Percentiles rank a stretch among this genome's conserved stretches.
These are phyloP conservation scores for Nannizziopsis barbatae DNA, from an alignment of 2,329 filamentous ascomycete species.

Conservation along the genomic window DNA sequence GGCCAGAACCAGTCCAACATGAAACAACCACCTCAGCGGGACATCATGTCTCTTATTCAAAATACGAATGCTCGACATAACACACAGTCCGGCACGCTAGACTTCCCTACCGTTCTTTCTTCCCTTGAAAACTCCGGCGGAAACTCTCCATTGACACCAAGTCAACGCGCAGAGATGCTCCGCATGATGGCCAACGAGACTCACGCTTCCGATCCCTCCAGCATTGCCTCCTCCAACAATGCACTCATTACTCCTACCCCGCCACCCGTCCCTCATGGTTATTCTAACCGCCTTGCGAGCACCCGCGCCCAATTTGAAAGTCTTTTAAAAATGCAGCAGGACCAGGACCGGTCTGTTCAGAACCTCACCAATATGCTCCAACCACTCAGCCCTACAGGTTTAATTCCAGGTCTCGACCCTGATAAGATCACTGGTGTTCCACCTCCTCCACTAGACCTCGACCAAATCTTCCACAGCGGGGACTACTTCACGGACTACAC, in stretches of 20 bases:
- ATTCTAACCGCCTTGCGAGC: slow-evolving; percentile 43
- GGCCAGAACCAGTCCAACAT: slow-evolving; percentile 14
- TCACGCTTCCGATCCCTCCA: slow-evolving; percentile 32
- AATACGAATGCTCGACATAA: slow-evolving; percentile 37
- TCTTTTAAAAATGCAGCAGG: slow-evolving; percentile 64
- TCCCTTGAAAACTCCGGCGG: slow-evolving; percentile 35
- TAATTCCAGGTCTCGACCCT: slow-evolving; percentile 55
- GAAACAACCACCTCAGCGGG: slow-evolving; percentile 26
- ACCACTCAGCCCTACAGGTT: slow-evolving; percentile 68
- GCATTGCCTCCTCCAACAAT: slow-evolving; percentile 38
- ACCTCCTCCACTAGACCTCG: slow-evolving; percentile 42
- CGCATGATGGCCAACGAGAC: slow-evolving; percentile 39
- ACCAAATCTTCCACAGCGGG: slow-evolving; percentile 46
- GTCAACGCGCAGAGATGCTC: slow-evolving; percentile 38
- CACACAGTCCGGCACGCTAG: slow-evolving; percentile 28
- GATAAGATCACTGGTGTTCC: slow-evolving; percentile 30
- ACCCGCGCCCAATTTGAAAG: slow-evolving; percentile 68
- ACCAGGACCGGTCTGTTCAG: slow-evolving; percentile 67
- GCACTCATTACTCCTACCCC: slow-evolving; percentile 46
- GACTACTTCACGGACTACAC: slow-evolving; percentile 43
- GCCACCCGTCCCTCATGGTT: slow-evolving; percentile 43
- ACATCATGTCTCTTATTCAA: slow-evolving; percentile 41
- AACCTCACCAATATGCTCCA: slow-evolving; percentile 63
- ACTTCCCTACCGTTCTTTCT: slow-evolving; percentile 37
- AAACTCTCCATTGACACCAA: slow-evolving; percentile 34